These are phyloP conservation scores for Fraxinus anomala DNA, from an alignment of 257 asterid species.

Conservation along the genomic window DNA sequence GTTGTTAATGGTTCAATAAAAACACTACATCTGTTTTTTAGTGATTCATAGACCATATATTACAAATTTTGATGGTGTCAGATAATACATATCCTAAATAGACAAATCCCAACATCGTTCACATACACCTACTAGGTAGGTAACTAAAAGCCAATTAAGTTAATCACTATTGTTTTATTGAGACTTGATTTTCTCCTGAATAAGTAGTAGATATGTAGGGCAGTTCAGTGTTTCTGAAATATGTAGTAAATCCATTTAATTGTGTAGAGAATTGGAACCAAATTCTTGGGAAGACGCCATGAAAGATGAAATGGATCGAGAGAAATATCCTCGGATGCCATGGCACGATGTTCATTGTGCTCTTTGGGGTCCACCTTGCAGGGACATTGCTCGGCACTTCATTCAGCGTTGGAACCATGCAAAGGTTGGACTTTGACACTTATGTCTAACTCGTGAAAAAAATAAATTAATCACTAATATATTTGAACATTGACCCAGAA, in stretches of 20 bases:
- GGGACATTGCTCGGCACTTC: slow-evolving; percentile 93
- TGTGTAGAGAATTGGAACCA: slow-evolving; percentile 90
- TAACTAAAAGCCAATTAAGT: background rate
- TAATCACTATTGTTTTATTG: background rate
- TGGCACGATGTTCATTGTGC: slow-evolving; percentile 99
- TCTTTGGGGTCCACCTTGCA: slow-evolving; percentile 95
- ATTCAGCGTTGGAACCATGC: slow-evolving; percentile 99
- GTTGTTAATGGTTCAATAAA: background rate
- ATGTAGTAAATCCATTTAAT: slow-evolving; percentile 6
- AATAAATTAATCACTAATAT: slow-evolving; percentile 31
- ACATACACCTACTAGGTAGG: slow-evolving; percentile 5
- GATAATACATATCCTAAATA: background rate
- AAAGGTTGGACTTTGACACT: slow-evolving; percentile 52
- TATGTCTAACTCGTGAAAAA: slow-evolving; percentile 16
- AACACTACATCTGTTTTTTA: too few species aligned
- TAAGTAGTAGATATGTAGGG: background rate
- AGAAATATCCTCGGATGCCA: slow-evolving; percentile 93
- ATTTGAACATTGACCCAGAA: slow-evolving; percentile 51
- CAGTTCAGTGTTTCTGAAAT: slow-evolving; percentile 12
- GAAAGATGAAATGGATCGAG: slow-evolving; percentile 85
- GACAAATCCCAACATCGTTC: background rate
- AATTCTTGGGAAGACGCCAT: slow-evolving; percentile 92
- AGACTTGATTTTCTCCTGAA: slow-evolving; percentile 4
- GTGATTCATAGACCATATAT: background rate
- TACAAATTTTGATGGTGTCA: background rate